These are phyloP conservation scores for Trichoderma atrobrunneum DNA, from an alignment of 2,329 filamentous ascomycete genomes.

Conservation along the genomic window DNA sequence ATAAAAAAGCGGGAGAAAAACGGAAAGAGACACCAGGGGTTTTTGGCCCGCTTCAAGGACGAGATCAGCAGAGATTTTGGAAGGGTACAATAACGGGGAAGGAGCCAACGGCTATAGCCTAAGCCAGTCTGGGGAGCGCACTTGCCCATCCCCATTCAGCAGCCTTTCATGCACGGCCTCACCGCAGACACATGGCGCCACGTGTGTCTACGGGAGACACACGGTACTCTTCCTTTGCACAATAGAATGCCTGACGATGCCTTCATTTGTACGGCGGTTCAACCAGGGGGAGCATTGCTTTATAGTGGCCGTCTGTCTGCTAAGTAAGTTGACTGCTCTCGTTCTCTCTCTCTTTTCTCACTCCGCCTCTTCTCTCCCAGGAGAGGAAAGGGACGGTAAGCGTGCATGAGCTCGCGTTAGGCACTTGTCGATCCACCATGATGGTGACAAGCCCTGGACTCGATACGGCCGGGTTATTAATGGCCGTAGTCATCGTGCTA, in stretches of 20 bases:
- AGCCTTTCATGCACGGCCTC: constrained; percentile 15
- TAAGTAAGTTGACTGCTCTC: not conserved
- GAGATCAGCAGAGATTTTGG: constrained; percentile 20
- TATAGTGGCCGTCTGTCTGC: not conserved
- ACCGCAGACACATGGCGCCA: constrained; percentile 14
- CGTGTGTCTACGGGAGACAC: not conserved
- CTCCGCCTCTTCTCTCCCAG: not conserved
- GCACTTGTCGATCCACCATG: not conserved
- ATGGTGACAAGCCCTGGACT: not conserved
- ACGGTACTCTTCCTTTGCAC: not conserved
- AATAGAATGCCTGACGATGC: not conserved
- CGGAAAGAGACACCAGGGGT: constrained; percentile 15
- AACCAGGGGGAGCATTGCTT: not conserved
- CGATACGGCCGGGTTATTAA: not conserved
- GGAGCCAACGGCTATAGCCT: constrained; percentile 12
- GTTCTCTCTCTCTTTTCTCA: not conserved
- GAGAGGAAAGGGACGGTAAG: not conserved
- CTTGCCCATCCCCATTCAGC: constrained; percentile 17
- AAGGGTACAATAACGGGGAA: constrained; percentile 17
- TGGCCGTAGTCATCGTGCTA: not conserved
- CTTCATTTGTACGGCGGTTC: not conserved
- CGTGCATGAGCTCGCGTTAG: not conserved
- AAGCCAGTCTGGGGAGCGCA: constrained; percentile 14
- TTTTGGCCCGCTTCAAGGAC: constrained; percentile 13
- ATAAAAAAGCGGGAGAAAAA: constrained; percentile 5